Evolutionary conservation across 306 rosid species (phyloP).

Genomic region (Adenanthera pavonina): DNA sequence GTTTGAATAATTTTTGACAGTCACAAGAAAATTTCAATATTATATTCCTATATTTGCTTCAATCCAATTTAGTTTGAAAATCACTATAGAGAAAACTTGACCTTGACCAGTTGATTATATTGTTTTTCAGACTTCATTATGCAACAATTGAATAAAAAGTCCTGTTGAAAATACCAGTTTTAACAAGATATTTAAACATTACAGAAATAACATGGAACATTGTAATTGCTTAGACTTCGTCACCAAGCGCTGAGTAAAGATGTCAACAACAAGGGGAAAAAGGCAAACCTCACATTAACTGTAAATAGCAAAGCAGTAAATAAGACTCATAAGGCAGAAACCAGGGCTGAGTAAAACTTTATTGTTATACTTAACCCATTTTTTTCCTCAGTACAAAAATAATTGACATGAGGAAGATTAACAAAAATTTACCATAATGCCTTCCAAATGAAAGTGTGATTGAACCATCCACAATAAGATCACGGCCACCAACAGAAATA

Average conservation of each 20-base stretch:
- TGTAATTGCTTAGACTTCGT: background rate
- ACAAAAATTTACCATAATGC: conserved; percentile 76
- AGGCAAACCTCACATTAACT: background rate
- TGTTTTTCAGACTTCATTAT: background rate
- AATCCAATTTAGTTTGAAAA: conserved; percentile 3
- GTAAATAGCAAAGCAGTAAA: background rate
- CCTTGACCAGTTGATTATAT: background rate
- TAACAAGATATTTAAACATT: background rate
- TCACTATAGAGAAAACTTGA: background rate
- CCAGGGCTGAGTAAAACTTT: no score
- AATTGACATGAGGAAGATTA: background rate
- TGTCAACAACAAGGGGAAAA: background rate
- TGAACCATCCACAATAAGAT: conserved; percentile 89
- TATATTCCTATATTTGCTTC: background rate
- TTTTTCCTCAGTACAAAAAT: background rate
- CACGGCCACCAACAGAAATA: conserved; percentile 97
- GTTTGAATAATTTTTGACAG: background rate
- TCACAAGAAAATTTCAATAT: background rate
- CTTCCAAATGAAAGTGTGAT: conserved; percentile 93
- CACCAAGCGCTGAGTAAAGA: background rate
- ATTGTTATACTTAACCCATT: no score
- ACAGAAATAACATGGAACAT: background rate
- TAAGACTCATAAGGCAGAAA: background rate
- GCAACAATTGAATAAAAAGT: conserved; percentile 2
- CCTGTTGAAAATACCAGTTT: background rate